These are phyloP conservation scores for Tricholoma hemisulphureum DNA, from an alignment of 768 basidiomycete genomes.

Conservation along the genomic window DNA sequence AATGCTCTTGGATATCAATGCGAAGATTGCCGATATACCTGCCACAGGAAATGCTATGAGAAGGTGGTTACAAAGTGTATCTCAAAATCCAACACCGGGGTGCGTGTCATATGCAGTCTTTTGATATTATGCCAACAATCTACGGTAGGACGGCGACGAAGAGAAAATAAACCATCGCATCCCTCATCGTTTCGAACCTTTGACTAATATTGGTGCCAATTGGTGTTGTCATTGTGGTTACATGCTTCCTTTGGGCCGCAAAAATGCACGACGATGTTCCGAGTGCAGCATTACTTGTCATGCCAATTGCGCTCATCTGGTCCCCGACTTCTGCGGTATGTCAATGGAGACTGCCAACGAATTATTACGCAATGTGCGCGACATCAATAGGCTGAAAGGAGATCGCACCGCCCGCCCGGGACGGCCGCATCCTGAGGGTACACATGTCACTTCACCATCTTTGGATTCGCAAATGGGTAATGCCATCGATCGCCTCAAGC, in stretches of 20 bases:
- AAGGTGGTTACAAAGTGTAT: conserved; percentile 99
- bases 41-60: conserved; percentile 98
- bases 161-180: conserved; percentile 99
- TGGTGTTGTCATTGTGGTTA: conserved; percentile 99
- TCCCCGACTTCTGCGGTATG: conserved; percentile 99
- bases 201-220: conserved; percentile 95
- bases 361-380: conserved; percentile 84
- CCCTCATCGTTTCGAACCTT: conserved; percentile 95
- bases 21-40: conserved; percentile 98
- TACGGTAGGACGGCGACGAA: conserved; percentile 82
- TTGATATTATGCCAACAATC: conserved; percentile 3
- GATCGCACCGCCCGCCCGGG: conserved; percentile 46
- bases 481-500: conserved; percentile 46
- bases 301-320: conserved; percentile 95
- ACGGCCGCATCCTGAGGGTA: conserved; percentile 30
- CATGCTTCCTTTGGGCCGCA: conserved; percentile 94
- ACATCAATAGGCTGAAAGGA: conserved; percentile 76
- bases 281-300: conserved; percentile 98
- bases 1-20: conserved; percentile 98
- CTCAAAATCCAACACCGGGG: conserved; percentile 92
- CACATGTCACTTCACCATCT: conserved; percentile 33
- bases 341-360: conserved; percentile 99
- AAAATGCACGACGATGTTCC: conserved; percentile 93
- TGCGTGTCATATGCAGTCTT: conserved; percentile 38
- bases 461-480: conserved; percentile 28